Conservation (phyloP, 192 early-diverging fungal species). For the Umbelopsis isabellina region DNA sequence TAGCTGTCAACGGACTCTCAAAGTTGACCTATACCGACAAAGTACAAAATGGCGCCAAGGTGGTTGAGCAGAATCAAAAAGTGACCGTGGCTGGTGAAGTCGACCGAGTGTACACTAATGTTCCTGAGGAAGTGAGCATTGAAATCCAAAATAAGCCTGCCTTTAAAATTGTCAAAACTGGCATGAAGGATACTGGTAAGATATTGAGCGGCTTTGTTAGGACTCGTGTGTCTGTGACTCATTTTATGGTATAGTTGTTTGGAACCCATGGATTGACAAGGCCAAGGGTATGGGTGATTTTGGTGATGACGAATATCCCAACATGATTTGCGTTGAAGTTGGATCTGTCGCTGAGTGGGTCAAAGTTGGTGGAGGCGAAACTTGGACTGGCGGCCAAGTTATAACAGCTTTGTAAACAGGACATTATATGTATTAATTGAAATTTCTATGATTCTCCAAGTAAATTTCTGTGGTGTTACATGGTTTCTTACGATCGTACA, state of each 20-base stretch:
- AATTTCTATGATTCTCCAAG: too few relatives aligned
- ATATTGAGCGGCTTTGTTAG: background rate
- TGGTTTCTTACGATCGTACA: too few relatives aligned
- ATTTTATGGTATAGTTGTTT: slow-evolving; percentile 66
- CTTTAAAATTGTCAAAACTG: slow-evolving; percentile 35
- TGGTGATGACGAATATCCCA: slow-evolving; percentile 80
- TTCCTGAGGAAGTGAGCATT: slow-evolving; percentile 46
- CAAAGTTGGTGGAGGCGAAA: slow-evolving; percentile 65
- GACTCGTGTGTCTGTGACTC: background rate
- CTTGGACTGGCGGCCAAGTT: slow-evolving; percentile 73
- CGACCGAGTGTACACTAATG: slow-evolving; percentile 84
- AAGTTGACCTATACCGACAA: slow-evolving; percentile 74
- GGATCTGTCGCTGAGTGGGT: slow-evolving; percentile 73
- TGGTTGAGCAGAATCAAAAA: slow-evolving; percentile 48
- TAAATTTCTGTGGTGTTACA: too few relatives aligned
- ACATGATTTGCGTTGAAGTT: slow-evolving; percentile 92
- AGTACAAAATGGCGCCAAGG: slow-evolving; percentile 48
- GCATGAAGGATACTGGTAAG: slow-evolving; percentile 45
- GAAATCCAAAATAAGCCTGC: slow-evolving; percentile 27
- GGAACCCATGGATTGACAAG: slow-evolving; percentile 97
- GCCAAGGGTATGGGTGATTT: slow-evolving; percentile 90
- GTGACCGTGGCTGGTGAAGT: slow-evolving; percentile 73
- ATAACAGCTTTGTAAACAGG: slow-evolving; percentile 2
- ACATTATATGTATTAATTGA: background rate
- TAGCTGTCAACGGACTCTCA: slow-evolving; percentile 68